phyloP scores from a whole-genome alignment of 2,329 filamentous ascomycete species.

The Juglanconis oblonga region DNA sequence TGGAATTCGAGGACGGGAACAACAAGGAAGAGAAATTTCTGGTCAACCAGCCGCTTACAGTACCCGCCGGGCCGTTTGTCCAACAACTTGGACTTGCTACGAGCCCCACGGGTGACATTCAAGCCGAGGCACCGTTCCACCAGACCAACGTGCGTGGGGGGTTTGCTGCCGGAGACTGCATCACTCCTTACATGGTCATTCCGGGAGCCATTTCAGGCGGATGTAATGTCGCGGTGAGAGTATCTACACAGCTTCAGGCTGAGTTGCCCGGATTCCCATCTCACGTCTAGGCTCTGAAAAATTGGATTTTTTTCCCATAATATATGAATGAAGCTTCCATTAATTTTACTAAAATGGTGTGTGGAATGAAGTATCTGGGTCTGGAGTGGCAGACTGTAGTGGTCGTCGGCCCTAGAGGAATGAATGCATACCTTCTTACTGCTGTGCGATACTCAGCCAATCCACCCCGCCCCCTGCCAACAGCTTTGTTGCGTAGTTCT shows the following conservation, averaged over 20 bases:
- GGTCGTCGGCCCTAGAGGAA: too few species aligned
- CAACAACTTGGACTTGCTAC: conserved; percentile 6
- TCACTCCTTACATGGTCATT: conserved; percentile 2
- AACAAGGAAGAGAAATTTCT: conserved; percentile 5
- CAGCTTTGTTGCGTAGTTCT: too few species aligned
- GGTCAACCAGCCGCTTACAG: conserved; percentile 8
- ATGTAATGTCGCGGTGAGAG: background rate
- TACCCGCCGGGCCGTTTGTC: conserved; percentile 5
- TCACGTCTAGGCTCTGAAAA: background rate
- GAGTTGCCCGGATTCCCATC: background rate
- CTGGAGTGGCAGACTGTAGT: too few species aligned
- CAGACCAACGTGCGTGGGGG: conserved; percentile 8
- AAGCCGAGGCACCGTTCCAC: conserved; percentile 3
- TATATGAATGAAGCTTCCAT: too few species aligned
- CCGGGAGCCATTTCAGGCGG: background rate
- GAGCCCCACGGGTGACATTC: conserved; percentile 4
- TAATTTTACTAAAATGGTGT: too few species aligned
- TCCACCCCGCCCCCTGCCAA: too few species aligned
- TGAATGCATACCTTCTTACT: too few species aligned
- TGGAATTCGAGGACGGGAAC: conserved; percentile 6
- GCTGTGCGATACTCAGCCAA: too few species aligned
- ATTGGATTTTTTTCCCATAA: too few species aligned
- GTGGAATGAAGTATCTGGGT: too few species aligned
- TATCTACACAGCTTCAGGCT: background rate
- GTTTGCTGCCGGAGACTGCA: conserved; percentile 8